A percentile compares a stretch with the other conserved stretches of the same genome.
phyloP scores from a whole-genome alignment of 2,329 filamentous ascomycete genomes.

The Alternaria arborescens region DNA sequence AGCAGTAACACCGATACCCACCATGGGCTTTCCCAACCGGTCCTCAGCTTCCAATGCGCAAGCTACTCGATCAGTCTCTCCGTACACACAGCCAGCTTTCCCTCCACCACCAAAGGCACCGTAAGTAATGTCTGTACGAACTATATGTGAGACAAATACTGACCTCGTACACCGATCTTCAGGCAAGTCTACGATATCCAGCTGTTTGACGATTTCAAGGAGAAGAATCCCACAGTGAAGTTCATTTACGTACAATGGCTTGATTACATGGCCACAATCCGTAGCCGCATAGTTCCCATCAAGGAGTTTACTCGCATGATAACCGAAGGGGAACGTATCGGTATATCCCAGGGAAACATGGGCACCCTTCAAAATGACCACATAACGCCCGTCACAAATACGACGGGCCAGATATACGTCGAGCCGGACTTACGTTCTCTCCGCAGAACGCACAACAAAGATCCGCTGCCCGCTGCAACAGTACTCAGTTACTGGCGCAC shows the following conservation, averaged over 20 bases:
- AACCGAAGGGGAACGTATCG: slow-evolving; percentile 54
- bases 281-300: slow-evolving; percentile 73
- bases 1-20: slow-evolving; percentile 18
- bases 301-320: slow-evolving; percentile 52
- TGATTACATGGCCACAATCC: slow-evolving; percentile 76
- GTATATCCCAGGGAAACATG: slow-evolving; percentile 70
- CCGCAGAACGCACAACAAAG: slow-evolving; percentile 59
- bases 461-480: slow-evolving; percentile 64
- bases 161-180: neutral
- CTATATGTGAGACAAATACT: neutral
- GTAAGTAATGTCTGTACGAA: neutral
- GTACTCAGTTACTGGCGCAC: slow-evolving; percentile 73
- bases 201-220: slow-evolving; percentile 59
- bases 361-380: slow-evolving; percentile 74
- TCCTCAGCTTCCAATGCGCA: slow-evolving; percentile 9
- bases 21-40: slow-evolving; percentile 12
- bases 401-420: slow-evolving; percentile 72
- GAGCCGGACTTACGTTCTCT: slow-evolving; percentile 72
- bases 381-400: slow-evolving; percentile 61
- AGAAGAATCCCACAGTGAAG: slow-evolving; percentile 61
- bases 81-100: slow-evolving; percentile 31
- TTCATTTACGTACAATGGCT: slow-evolving; percentile 80
- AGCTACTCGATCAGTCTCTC: slow-evolving; percentile 20
- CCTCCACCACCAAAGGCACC: slow-evolving; percentile 42
- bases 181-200: slow-evolving; percentile 48